Percentiles rank a stretch among this genome's conserved stretches.
Conservation (phyloP, 805 yeast genomes). For the Kazachstania taianensis region DNA sequence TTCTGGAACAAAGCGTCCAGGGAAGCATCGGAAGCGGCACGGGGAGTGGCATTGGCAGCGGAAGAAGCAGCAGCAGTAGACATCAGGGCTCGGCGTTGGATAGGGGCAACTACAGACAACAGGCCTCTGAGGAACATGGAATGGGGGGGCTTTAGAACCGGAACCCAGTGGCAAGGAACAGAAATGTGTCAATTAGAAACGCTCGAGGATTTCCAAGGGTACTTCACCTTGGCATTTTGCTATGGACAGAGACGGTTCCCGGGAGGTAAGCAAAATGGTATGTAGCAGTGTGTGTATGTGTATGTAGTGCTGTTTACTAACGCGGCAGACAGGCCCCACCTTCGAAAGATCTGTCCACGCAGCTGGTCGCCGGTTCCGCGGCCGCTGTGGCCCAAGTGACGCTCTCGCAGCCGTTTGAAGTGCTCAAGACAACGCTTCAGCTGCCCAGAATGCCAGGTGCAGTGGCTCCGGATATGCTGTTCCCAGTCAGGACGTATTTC, state of each 20-base stretch:
- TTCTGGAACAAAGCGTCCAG: slow-evolving; percentile 35
- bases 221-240: too few relatives aligned
- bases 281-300: too few relatives aligned
- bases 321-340: too few relatives aligned
- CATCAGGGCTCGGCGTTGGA: slow-evolving; percentile 1
- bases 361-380: slow-evolving; percentile 29
- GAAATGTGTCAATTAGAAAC: too few relatives aligned
- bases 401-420: slow-evolving; percentile 63
- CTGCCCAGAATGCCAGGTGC: slow-evolving; percentile 34
- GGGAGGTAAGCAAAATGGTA: too few relatives aligned
- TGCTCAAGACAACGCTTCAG: slow-evolving; percentile 54
- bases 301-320: too few relatives aligned
- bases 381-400: slow-evolving; percentile 58
- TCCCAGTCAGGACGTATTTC: slow-evolving; percentile 28
- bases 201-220: too few relatives aligned
- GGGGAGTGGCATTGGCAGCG: too few relatives aligned
- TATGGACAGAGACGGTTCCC: too few relatives aligned
- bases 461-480: slow-evolving; percentile 5
- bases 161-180: too few relatives aligned
- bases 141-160: too few relatives aligned
- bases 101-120: not conserved
- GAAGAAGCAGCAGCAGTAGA: slow-evolving; percentile 8
- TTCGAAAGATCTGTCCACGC: slow-evolving; percentile 5
- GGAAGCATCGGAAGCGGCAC: slow-evolving; percentile 8
- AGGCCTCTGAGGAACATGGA: slow-evolving; percentile 4